Percentiles rank a stretch among this genome's conserved stretches.
Conservation (phyloP, 805 yeast species). For the Hanseniaspora clermontiae region DNA sequence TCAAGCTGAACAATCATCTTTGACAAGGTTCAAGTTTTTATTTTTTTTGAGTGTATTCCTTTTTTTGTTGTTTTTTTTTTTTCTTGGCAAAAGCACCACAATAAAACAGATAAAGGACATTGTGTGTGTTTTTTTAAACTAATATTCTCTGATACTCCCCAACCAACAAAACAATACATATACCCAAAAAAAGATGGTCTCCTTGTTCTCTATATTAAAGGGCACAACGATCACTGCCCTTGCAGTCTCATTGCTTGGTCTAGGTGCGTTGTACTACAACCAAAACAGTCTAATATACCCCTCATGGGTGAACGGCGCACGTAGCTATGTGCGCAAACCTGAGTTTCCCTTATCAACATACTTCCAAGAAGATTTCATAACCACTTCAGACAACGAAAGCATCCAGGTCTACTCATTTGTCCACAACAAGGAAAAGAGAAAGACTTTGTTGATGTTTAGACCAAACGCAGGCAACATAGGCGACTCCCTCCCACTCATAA, state of each 20-base stretch:
- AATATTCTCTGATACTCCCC: no score
- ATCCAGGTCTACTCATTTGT: conserved; percentile 47
- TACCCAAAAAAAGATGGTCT: neutral
- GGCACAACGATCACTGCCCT: conserved; percentile 34
- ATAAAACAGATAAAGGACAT: no score
- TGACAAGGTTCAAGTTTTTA: no score
- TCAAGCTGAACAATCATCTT: no score
- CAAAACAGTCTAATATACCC: conserved; percentile 75
- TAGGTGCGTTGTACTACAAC: conserved; percentile 44
- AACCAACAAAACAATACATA: neutral
- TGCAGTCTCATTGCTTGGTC: conserved; percentile 33
- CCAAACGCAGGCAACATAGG: conserved; percentile 98
- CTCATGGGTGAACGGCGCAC: conserved; percentile 62
- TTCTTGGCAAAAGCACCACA: no score
- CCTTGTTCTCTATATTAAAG: conserved; percentile 18
- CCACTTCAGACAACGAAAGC: conserved; percentile 57
- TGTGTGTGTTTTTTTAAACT: no score
- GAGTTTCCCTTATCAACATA: conserved; percentile 26
- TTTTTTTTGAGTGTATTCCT: no score
- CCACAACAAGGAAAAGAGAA: conserved; percentile 13
- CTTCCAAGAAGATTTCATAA: conserved; percentile 47
- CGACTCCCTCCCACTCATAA: conserved; percentile 69
- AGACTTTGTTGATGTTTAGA: conserved; percentile 59
- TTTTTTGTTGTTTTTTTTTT: no score
- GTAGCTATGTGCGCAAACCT: conserved; percentile 62